These are phyloP conservation scores for Coccomyxa sp. DNA, from an alignment of 139 green algal species.

Conservation along the genomic window DNA sequence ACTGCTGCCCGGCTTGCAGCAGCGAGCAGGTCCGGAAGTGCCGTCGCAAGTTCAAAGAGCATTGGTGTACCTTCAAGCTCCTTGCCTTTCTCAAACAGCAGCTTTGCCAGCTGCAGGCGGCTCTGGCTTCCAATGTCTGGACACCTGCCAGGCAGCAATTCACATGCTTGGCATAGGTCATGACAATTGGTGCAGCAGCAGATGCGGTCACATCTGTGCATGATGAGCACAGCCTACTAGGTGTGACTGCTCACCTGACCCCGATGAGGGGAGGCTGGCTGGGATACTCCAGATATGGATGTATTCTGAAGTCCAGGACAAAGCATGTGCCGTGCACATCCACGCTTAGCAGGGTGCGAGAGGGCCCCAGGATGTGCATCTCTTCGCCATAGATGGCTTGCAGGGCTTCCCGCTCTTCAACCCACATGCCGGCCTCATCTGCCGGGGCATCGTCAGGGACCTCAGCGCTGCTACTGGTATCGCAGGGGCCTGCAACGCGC, in stretches of 20 bases:
- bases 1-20: constrained; percentile 2
- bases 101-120: constrained; percentile 44
- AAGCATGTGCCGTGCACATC: constrained; percentile 7
- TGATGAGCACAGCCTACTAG: no score
- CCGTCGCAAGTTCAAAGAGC: constrained; percentile 53
- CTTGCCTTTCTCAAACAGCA: constrained; percentile 18
- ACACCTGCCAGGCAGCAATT: constrained; percentile 11
- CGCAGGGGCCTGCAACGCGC: no score
- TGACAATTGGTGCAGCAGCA: no score
- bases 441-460: constrained; percentile 23
- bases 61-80: constrained; percentile 41
- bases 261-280: constrained; percentile 37
- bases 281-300: constrained; percentile 36
- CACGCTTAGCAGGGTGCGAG: not conserved
- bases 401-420: constrained; percentile 67
- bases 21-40: constrained; percentile 30
- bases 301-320: constrained; percentile 31
- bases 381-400: constrained; percentile 61
- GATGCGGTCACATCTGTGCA: no score
- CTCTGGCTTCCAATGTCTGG: constrained; percentile 11
- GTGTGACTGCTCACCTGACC: constrained; percentile 10
- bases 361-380: not conserved
- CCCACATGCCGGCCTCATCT: constrained; percentile 33
- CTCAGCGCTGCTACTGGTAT: no score
- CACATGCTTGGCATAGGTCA: not conserved